A percentile compares a stretch with the other conserved stretches of the same genome.
Conservation (phyloP, 805 yeast genomes). For the Starmerella floris region DNA sequence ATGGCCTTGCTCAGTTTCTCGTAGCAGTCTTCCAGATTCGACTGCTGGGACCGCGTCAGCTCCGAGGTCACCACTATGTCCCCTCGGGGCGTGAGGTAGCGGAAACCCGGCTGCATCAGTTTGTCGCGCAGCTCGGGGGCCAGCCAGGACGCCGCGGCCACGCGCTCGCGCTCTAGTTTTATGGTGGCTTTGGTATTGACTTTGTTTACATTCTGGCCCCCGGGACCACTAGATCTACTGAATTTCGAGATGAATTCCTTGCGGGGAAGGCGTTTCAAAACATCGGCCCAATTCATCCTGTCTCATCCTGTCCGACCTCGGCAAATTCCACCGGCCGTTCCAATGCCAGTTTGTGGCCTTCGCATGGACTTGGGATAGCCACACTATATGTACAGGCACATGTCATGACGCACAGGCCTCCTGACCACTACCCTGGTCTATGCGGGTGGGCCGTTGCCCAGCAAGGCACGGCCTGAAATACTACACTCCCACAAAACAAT, state of each 20-base stretch:
- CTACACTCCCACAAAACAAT: no score
- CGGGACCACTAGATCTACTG: constrained; percentile 66
- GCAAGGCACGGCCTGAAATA: no score
- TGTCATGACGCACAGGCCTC: no score
- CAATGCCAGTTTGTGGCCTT: no score
- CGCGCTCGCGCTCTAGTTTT: constrained; percentile 32
- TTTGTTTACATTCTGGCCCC: constrained; percentile 80
- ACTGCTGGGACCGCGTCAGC: constrained; percentile 41
- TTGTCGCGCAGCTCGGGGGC: constrained; percentile 40
- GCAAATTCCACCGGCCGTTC: no score
- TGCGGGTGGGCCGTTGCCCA: no score
- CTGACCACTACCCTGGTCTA: no score
- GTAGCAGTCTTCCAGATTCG: constrained; percentile 46
- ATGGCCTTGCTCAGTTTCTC: constrained; percentile 45
- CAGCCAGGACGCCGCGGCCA: constrained; percentile 45
- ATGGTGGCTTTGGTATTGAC: constrained; percentile 52
- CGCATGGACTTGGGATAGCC: no score
- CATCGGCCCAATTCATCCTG: background rate
- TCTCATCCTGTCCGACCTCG: no score
- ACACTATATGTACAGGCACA: no score
- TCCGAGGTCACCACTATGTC: constrained; percentile 51
- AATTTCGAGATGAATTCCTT: constrained; percentile 34
- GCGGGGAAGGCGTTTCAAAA: constrained; percentile 31
- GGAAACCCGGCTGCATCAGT: constrained; percentile 26
- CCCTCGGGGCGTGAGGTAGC: constrained; percentile 44